Evolutionary conservation across 2,329 filamentous ascomycete species (phyloP), one percentile per base, ranked within the genome.

Genomic region (Trichoderma harzianum): DNA sequence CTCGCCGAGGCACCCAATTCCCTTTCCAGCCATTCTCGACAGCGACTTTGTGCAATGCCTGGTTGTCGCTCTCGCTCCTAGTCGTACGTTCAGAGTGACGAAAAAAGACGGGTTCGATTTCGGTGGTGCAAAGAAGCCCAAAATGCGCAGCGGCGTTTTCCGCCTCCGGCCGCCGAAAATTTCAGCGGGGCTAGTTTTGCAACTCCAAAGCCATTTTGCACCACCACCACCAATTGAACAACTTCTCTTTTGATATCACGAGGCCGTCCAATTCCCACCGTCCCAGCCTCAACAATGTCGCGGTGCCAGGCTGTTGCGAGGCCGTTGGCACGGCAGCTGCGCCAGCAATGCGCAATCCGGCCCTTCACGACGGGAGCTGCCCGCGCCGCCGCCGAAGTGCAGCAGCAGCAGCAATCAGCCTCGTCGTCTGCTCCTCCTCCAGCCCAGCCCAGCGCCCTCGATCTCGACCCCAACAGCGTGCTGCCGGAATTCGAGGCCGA

Each of bases 401-500:
- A 78, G 62, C 70, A 74, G 43, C 74, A 78, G 62, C 70, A 74
- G 47, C 30, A 39, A 11, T 30, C 30, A 3, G 4, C 32, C 10
- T 34, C 32, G 11, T 34, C 32, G 11, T 34, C 32, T 34, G 1
- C 10, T 34, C 32, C 32, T 34, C 32, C 32, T 34, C 32, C 32
- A 34, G 32, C 32, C 12, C 32, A 69, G 53, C 74, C 84, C 72
- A 80, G 79, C 70, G 80, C 83, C 36, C 80, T 82, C 74, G 83
- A 86, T 76, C 82, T 89, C 75, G 89, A 94, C 79, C 92, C 91
- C n/a, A 85, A 88, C 74, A 90, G 89, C n/a, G 92, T 93, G 30
- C 86, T 89, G 57, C 89, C 81, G 60, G 79, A 81, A 72, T 81
- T 81, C 69, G 81, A 83, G 74, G 86, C 90, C 72, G 92, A 96